phyloP scores from a whole-genome alignment of 306 rosid species.

The Rosa multiflora region DNA sequence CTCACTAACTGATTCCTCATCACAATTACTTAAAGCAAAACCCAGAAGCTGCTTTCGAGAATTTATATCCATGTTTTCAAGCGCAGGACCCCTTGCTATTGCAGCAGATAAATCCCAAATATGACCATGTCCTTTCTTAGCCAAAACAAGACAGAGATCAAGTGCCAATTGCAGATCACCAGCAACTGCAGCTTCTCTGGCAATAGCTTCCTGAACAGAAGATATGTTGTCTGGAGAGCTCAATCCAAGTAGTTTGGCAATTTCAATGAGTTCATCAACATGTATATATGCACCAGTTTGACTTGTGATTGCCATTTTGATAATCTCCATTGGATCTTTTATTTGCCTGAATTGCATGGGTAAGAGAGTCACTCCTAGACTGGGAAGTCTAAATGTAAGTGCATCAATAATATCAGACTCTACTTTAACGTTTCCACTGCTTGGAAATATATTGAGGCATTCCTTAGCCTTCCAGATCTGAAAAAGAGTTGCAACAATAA shows the following conservation, averaged over 20 bases:
- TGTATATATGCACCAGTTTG: constrained; percentile 91
- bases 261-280: constrained; percentile 92
- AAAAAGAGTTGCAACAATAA: constrained; percentile 33
- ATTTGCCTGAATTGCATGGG: constrained; percentile 97
- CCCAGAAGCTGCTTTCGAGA: constrained; percentile 89
- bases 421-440: constrained; percentile 61
- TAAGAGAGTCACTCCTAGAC: constrained; percentile 90
- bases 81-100: constrained; percentile 98
- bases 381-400: constrained; percentile 80
- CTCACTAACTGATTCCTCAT: constrained; percentile 89
- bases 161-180: constrained; percentile 97
- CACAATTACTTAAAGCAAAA: constrained; percentile 92
- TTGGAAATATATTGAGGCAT: constrained; percentile 78
- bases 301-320: constrained; percentile 83
- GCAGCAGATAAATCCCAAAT: constrained; percentile 99
- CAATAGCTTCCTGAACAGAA: constrained; percentile 91
- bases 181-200: constrained; percentile 99
- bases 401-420: constrained; percentile 90
- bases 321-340: constrained; percentile 89
- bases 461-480: constrained; percentile 99
- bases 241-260: constrained; percentile 88
- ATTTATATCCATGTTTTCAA: constrained; percentile 85
- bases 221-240: constrained; percentile 73
- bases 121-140: constrained; percentile 82
- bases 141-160: constrained; percentile 93